Evolutionary conservation across 371 early-diverging fungal genomes (phyloP).

Genomic region (Rozella allomycis): DNA sequence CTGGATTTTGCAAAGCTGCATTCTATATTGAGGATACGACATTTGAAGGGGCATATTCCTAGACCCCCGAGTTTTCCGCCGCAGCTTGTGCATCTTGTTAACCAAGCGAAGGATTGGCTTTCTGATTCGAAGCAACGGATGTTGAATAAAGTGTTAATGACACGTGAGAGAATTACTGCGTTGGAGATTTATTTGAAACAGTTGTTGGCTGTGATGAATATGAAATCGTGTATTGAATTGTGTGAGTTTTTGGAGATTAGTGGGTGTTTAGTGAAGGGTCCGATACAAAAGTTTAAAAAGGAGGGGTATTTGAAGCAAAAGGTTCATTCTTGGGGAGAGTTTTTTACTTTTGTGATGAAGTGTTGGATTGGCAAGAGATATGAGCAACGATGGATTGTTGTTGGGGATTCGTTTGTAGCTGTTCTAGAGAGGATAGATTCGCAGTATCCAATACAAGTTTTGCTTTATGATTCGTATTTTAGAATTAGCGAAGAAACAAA

Average conservation of each 20-base stretch:
- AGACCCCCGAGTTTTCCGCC: too few species aligned
- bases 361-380: slow-evolving; percentile 10
- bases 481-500: slow-evolving; percentile 31
- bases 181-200: too few species aligned
- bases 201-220: too few species aligned
- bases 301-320: slow-evolving; percentile 45
- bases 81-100: too few species aligned
- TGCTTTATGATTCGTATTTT: slow-evolving; percentile 41
- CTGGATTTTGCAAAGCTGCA: too few species aligned
- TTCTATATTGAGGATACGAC: too few species aligned
- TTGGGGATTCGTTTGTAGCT: slow-evolving; percentile 46
- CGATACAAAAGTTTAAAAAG: slow-evolving; percentile 73
- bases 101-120: too few species aligned
- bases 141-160: too few species aligned
- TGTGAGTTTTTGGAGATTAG: slow-evolving; percentile 60
- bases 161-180: too few species aligned
- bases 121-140: too few species aligned
- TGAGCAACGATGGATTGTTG: slow-evolving; percentile 51
- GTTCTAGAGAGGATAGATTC: slow-evolving; percentile 12
- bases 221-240: too few species aligned
- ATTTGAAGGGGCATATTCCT: too few species aligned
- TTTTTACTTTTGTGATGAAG: slow-evolving; percentile 19
- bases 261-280: slow-evolving; percentile 43
- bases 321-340: slow-evolving; percentile 7
- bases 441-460: slow-evolving; percentile 37